A percentile compares a stretch with the other conserved stretches of the same genome.
phyloP scores from a whole-genome alignment of 1,139 yeast species.

The Debaryomyces fabryi region DNA sequence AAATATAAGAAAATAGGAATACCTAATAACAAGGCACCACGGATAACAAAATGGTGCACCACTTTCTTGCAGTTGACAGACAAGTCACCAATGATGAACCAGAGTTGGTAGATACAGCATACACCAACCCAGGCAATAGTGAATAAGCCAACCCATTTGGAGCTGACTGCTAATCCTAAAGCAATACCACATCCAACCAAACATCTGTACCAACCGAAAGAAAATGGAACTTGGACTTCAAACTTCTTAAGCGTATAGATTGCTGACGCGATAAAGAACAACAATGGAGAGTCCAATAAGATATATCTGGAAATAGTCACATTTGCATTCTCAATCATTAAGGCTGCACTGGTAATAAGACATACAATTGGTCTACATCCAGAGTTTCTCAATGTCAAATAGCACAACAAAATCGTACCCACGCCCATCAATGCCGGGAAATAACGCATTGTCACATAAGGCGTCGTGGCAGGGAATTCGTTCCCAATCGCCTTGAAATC shows the following conservation, averaged over 20 bases:
- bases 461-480: slow-evolving; percentile 57
- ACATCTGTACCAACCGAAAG: slow-evolving; percentile 68
- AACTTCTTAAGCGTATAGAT: slow-evolving; percentile 79
- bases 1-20: slow-evolving; percentile 72
- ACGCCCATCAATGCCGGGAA: slow-evolving; percentile 85
- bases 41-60: slow-evolving; percentile 52
- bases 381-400: slow-evolving; percentile 79
- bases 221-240: slow-evolving; percentile 76
- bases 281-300: slow-evolving; percentile 84
- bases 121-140: slow-evolving; percentile 92
- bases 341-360: slow-evolving; percentile 62
- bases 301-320: slow-evolving; percentile 90
- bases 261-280: slow-evolving; percentile 89
- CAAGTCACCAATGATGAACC: slow-evolving; percentile 90
- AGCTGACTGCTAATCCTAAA: slow-evolving; percentile 83
- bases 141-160: slow-evolving; percentile 97
- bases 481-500: slow-evolving; percentile 74
- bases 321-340: slow-evolving; percentile 82
- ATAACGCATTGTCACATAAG: slow-evolving; percentile 81
- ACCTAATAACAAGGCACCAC: slow-evolving; percentile 65
- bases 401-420: slow-evolving; percentile 73
- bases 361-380: slow-evolving; percentile 86
- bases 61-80: slow-evolving; percentile 55
- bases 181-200: slow-evolving; percentile 76
- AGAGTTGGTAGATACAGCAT: slow-evolving; percentile 72